phyloP scores from a whole-genome alignment of 2,329 filamentous ascomycete genomes.

The Paracorniculantispora psalliotae region DNA sequence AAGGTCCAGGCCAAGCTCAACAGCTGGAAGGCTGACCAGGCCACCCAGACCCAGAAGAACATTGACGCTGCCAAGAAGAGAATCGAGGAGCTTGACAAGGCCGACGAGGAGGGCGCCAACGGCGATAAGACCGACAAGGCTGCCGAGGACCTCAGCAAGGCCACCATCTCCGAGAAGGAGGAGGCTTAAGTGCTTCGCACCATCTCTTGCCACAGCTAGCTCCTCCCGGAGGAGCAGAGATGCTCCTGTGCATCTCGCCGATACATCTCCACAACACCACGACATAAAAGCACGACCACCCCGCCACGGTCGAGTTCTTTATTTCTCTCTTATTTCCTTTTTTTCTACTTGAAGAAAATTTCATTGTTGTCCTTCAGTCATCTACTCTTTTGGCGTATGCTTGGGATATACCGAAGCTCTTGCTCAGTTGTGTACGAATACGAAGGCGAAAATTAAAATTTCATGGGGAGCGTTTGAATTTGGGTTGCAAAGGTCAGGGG shows the following conservation, averaged over 20 bases:
- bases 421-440: conserved; percentile 10
- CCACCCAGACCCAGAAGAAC: conserved; percentile 91
- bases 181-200: conserved; percentile 31
- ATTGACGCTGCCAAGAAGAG: conserved; percentile 94
- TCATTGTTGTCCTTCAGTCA: neutral
- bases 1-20: conserved; percentile 90
- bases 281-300: neutral
- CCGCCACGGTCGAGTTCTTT: neutral
- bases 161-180: conserved; percentile 48
- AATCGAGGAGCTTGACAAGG: conserved; percentile 76
- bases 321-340: neutral
- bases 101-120: conserved; percentile 43
- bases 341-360: neutral
- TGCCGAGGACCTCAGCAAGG: conserved; percentile 47
- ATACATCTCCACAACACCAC: neutral
- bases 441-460: neutral
- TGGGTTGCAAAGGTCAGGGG: neutral
- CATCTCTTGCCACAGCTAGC: neutral
- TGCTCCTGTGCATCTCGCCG: neutral
- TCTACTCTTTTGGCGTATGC: conserved; percentile 11
- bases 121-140: conserved; percentile 51
- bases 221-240: neutral
- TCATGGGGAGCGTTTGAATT: conserved; percentile 9
- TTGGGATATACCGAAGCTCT: conserved; percentile 11
- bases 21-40: conserved; percentile 88